Evolutionary conservation across 768 basidiomycete genomes (phyloP), one percentile per base, ranked within the genome.

Genomic region (Mycena galopus): DNA sequence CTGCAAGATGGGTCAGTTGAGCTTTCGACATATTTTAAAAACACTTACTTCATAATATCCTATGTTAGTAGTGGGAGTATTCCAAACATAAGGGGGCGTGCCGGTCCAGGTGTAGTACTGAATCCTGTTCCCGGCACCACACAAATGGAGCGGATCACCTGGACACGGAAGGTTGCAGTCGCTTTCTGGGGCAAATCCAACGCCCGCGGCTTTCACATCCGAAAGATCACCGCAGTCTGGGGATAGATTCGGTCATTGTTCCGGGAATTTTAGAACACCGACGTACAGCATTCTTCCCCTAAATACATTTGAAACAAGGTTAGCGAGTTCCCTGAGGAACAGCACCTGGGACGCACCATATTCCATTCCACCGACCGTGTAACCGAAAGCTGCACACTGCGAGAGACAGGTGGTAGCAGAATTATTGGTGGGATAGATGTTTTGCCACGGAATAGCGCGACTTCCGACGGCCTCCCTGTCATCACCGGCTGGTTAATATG

Each of bases 271-370:
- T 23, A 3, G 27, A 23, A 16, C 14, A 27, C 9, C 37, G 3
- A 86, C 92, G 76, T 76, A 93, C 93, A 95, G 84, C 94, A 95
- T 77, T 95, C 91, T 71, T 91, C 78, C 17, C 88, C 91, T 62
- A 85, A 93, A 82, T 92, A 76, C 25, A 25, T 35, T n/a, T 4
- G 19, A 68, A 39, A 53, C 0, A 21, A 29, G 14, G 27, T 47
- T 55, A 63, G 17, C 12, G 2, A 3, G 11, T 51, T 64, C 32
- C 23, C 17, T 1, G 8, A 11, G 56, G 27, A n/a, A 30, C 8
- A 21, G 23, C 7, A 0, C 2, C 4, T 3, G 16, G 33, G 47
- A 64, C 29, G 32, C 35, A 51, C 63, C 39, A 14, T 35, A 73
- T 68, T 89, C 94, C 71, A 91, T 83, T 35, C 93, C 94, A 29